A percentile compares a stretch with the other conserved stretches of the same genome.
Evolutionary conservation across 2,329 filamentous ascomycete species (phyloP).

Genomic region (Dactylellina drechsleri): DNA sequence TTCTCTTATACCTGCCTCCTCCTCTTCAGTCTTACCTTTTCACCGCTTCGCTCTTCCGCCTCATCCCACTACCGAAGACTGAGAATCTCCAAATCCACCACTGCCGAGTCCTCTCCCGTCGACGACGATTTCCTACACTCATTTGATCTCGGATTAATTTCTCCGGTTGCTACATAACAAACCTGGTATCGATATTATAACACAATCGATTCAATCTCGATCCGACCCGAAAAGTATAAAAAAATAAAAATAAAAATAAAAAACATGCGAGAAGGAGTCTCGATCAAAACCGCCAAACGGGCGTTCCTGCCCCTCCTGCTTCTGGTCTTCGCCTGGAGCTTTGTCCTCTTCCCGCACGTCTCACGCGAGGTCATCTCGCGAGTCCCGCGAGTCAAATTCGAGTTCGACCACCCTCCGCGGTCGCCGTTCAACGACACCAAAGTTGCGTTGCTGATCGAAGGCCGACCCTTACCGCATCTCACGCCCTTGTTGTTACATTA

Average conservation of each 20-base stretch:
- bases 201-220: not conserved
- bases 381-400: slow-evolving; percentile 37
- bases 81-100: too few species aligned
- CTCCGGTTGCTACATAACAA: too few species aligned
- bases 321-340: slow-evolving; percentile 38
- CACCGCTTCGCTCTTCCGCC: not conserved
- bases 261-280: slow-evolving; percentile 13
- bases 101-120: too few species aligned
- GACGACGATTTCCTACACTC: too few species aligned
- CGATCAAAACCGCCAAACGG: slow-evolving; percentile 19
- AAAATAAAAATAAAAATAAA: not conserved
- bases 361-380: slow-evolving; percentile 27
- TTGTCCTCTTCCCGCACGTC: slow-evolving; percentile 42
- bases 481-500: slow-evolving; percentile 69
- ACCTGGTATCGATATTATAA: too few species aligned
- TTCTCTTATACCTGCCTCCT: not conserved
- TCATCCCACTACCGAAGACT: too few species aligned
- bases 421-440: slow-evolving; percentile 66
- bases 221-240: not conserved
- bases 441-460: slow-evolving; percentile 69
- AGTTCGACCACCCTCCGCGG: slow-evolving; percentile 57
- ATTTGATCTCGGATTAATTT: too few species aligned
- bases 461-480: slow-evolving; percentile 65
- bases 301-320: slow-evolving; percentile 33
- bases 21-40: not conserved